Conservation (phyloP, 2,329 filamentous ascomycete species). For the Myriosclerotinia duriaeana region DNA sequence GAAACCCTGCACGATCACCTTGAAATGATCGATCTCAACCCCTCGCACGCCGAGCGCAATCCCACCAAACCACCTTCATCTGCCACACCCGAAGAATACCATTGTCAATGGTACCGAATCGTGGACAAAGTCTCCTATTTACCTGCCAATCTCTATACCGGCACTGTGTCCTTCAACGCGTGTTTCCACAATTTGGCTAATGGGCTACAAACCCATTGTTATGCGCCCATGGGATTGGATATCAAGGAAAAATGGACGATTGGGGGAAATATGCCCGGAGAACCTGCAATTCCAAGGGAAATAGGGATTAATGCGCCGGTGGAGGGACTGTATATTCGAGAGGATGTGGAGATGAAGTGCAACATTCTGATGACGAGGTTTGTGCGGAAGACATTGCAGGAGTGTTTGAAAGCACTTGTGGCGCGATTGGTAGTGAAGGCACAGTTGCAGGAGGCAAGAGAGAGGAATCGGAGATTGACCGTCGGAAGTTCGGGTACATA, state of each 20-base stretch:
- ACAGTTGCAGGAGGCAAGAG: constrained; percentile 33
- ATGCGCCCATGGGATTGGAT: constrained; percentile 77
- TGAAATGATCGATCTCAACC: constrained; percentile 74
- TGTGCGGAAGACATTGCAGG: constrained; percentile 81
- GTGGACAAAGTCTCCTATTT: constrained; percentile 76
- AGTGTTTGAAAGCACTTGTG: constrained; percentile 69
- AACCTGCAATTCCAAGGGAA: constrained; percentile 64
- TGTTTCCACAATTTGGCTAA: constrained; percentile 73
- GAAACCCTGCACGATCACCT: constrained; percentile 74
- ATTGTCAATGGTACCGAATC: constrained; percentile 74
- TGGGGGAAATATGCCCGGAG: constrained; percentile 68
- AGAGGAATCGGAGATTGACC: constrained; percentile 9
- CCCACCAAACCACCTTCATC: constrained; percentile 65
- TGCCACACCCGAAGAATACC: constrained; percentile 69
- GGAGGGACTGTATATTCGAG: constrained; percentile 72
- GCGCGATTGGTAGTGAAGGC: constrained; percentile 57
- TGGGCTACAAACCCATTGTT: constrained; percentile 79
- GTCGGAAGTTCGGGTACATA: neutral
- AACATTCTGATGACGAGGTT: constrained; percentile 74
- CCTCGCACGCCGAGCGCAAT: constrained; percentile 63
- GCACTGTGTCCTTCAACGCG: constrained; percentile 74
- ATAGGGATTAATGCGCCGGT: constrained; percentile 65
- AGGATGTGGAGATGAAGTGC: constrained; percentile 81
- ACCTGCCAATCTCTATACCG: constrained; percentile 60
- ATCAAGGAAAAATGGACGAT: constrained; percentile 78